Evolutionary conservation across 2,329 filamentous ascomycete genomes (phyloP).

Genomic region (Diaporthe nobilis): DNA sequence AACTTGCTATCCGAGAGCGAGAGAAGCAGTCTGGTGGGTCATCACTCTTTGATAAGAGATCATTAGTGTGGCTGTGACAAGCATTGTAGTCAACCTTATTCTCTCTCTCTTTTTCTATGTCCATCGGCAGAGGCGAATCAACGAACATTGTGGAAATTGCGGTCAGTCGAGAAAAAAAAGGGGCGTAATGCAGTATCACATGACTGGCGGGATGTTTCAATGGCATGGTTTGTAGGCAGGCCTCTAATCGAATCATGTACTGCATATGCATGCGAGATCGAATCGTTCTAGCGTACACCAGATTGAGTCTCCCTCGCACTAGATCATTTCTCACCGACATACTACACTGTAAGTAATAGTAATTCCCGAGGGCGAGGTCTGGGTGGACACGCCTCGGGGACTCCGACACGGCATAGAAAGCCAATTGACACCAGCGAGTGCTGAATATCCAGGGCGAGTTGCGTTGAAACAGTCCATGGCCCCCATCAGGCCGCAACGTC

Average conservation of each 20-base stretch:
- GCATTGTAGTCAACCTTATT: too few species aligned
- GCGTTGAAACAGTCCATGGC: constrained; percentile 9
- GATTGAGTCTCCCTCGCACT: neutral
- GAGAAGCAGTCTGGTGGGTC: neutral
- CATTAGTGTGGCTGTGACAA: neutral
- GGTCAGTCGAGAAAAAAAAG: neutral
- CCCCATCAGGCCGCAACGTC: neutral
- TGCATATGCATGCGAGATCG: constrained; percentile 23
- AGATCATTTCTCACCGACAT: neutral
- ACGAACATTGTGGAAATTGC: neutral
- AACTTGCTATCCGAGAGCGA: too few species aligned
- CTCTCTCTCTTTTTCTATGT: neutral
- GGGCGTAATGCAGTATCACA: neutral
- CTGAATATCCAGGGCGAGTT: constrained; percentile 13
- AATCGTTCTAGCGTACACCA: neutral
- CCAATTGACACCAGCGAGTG: constrained; percentile 7
- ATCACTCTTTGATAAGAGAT: neutral
- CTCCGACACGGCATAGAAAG: neutral
- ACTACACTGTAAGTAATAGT: neutral
- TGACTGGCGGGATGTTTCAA: neutral
- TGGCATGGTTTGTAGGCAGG: neutral
- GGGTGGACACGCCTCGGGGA: neutral
- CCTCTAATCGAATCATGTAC: constrained; percentile 9
- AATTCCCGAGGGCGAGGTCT: neutral
- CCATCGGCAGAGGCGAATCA: neutral